phyloP scores from a whole-genome alignment of 345 rosid species.

The Aquilaria sinensis region DNA sequence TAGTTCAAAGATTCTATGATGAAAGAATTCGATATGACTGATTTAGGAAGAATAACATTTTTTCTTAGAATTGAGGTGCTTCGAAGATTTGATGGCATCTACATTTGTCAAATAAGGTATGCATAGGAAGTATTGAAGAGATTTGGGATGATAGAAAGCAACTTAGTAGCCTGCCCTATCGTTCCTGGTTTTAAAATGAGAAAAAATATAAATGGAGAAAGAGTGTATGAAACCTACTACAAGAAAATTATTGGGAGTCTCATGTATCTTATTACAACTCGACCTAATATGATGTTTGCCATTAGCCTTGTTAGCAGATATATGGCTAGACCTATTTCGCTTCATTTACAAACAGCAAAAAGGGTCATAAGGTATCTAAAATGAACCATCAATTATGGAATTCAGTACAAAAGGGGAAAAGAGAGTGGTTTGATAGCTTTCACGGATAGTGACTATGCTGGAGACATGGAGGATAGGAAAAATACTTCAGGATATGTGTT shows the following conservation, averaged over 20 bases:
- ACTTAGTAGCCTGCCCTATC: neutral
- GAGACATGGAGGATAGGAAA: neutral
- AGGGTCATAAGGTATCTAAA: neutral
- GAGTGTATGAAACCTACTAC: neutral
- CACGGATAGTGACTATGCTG: neutral
- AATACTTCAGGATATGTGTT: neutral
- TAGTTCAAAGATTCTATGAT: neutral
- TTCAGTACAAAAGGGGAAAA: neutral
- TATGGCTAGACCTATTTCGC: neutral
- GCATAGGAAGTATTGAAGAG: neutral
- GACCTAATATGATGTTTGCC: neutral
- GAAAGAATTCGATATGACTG: neutral
- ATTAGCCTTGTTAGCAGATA: neutral
- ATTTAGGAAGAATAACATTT: neutral
- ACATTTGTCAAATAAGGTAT: neutral
- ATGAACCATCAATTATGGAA: neutral
- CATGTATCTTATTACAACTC: neutral
- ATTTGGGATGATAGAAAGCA: neutral
- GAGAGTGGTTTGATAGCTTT: neutral
- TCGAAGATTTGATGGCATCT: neutral
- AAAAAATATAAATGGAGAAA: neutral
- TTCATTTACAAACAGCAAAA: neutral
- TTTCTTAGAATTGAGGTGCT: slow-evolving; percentile 2
- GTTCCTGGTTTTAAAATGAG: neutral
- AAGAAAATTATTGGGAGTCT: neutral